Conservation (phyloP, 2,329 filamentous ascomycete genomes). For the Drechslerella dactyloides region DNA sequence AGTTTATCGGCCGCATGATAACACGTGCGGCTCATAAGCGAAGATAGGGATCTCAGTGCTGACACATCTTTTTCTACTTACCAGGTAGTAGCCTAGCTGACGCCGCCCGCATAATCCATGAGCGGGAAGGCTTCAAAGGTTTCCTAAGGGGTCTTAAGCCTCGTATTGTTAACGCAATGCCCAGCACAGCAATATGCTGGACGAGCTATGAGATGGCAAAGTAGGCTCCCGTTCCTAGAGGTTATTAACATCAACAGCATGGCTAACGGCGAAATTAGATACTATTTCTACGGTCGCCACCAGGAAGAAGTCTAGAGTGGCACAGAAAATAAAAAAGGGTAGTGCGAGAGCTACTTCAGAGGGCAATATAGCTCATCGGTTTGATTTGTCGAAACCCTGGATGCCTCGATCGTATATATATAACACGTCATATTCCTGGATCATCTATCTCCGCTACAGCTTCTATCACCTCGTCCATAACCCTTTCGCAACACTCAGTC, state of each 20-base stretch:
- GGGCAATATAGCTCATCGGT: not conserved
- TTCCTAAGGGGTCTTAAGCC: conserved; percentile 95
- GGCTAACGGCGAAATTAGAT: not conserved
- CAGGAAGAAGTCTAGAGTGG: not conserved
- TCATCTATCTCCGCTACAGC: too few relatives aligned
- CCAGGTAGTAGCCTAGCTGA: conserved; percentile 76
- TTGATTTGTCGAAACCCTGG: not conserved
- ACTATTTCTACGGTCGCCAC: not conserved
- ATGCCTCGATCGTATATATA: not conserved
- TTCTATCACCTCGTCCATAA: too few relatives aligned
- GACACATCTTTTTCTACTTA: conserved; percentile 1
- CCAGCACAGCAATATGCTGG: conserved; percentile 98
- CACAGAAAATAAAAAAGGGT: not conserved
- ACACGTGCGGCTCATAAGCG: too few relatives aligned
- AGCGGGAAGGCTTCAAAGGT: conserved; percentile 80
- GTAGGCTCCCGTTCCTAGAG: conserved; percentile 38
- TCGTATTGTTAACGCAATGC: conserved; percentile 93
- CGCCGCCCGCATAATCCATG: conserved; percentile 80
- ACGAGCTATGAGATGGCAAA: conserved; percentile 56
- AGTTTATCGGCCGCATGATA: conserved; percentile 4
- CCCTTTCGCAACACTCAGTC: too few relatives aligned
- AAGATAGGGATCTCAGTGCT: not conserved
- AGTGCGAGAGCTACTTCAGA: not conserved
- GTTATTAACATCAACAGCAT: not conserved
- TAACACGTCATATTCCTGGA: too few relatives aligned